Conservation (phyloP, 306 rosid genomes). For the Astragalus glycyphyllos region DNA sequence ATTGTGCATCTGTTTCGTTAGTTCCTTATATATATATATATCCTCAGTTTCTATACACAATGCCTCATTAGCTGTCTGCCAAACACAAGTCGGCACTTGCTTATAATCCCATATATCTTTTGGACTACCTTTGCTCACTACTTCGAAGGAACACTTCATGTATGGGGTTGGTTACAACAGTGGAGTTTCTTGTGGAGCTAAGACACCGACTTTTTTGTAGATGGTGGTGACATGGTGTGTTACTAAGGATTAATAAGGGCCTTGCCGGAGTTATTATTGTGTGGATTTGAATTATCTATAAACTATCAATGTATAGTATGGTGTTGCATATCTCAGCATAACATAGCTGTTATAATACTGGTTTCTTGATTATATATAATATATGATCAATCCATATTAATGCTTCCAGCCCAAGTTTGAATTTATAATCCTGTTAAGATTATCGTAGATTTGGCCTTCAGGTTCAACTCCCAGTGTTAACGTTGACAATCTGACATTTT, state of each 20-base stretch:
- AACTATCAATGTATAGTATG: conserved; percentile 51
- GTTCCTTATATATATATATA: conserved; percentile 36
- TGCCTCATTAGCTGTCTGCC: conserved; percentile 37
- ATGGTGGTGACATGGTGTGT: conserved; percentile 36
- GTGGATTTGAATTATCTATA: conserved; percentile 50
- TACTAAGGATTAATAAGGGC: conserved; percentile 47
- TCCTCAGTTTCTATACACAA: conserved; percentile 38
- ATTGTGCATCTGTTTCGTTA: conserved; percentile 35
- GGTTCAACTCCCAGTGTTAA: background rate
- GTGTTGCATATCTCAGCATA: conserved; percentile 47
- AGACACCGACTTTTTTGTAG: conserved; percentile 32
- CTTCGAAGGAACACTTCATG: conserved; percentile 34
- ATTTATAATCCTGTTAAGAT: conserved; percentile 9
- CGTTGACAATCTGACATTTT: background rate
- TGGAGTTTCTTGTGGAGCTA: conserved; percentile 42
- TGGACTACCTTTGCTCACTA: conserved; percentile 37
- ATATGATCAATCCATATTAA: conserved; percentile 29
- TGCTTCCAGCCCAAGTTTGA: conserved; percentile 17
- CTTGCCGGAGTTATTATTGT: conserved; percentile 43
- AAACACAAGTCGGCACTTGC: conserved; percentile 44
- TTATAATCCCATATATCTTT: conserved; percentile 33
- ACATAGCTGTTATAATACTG: conserved; percentile 39
- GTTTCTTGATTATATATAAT: conserved; percentile 2
- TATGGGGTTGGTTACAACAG: conserved; percentile 2
- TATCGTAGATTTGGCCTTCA: background rate